These are phyloP conservation scores for Agaricus blazei DNA, from an alignment of 768 basidiomycete species.

Conservation along the genomic window DNA sequence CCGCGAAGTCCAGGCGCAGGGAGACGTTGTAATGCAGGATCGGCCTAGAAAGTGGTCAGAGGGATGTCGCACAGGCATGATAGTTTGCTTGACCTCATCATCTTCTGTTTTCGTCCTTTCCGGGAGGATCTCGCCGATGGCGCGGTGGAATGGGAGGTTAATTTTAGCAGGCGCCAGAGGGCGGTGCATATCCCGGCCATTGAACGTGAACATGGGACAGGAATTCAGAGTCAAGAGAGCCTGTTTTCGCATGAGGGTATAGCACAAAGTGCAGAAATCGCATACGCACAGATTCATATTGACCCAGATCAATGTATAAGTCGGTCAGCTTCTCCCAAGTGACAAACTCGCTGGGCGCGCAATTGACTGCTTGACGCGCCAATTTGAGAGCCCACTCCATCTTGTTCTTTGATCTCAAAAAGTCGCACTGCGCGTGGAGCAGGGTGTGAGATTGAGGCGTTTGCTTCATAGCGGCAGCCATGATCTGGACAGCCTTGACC, in stretches of 20 bases:
- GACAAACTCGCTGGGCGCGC: slow-evolving; percentile 96
- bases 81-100: slow-evolving; percentile 53
- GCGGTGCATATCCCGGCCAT: slow-evolving; percentile 90
- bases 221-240: slow-evolving; percentile 93
- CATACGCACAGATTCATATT: slow-evolving; percentile 65
- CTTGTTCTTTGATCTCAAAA: slow-evolving; percentile 81
- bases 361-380: slow-evolving; percentile 93
- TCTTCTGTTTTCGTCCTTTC: slow-evolving; percentile 79
- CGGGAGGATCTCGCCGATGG: slow-evolving; percentile 88
- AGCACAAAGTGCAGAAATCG: slow-evolving; percentile 2
- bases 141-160: slow-evolving; percentile 80
- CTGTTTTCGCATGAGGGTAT: slow-evolving; percentile 17
- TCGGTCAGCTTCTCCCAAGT: slow-evolving; percentile 99
- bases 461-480: slow-evolving; percentile 74
- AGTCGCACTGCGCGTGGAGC: slow-evolving; percentile 92
- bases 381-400: slow-evolving; percentile 87
- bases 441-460: slow-evolving; percentile 93
- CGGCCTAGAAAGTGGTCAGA: slow-evolving; percentile 51
- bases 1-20: slow-evolving; percentile 93
- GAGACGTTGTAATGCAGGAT: slow-evolving; percentile 88
- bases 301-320: slow-evolving; percentile 84
- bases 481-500: slow-evolving; percentile 95
- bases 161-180: slow-evolving; percentile 74
- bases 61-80: background rate
- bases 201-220: slow-evolving; percentile 99